Conservation (phyloP, 371 early-diverging fungal species). For the Coemansia linderi region DNA sequence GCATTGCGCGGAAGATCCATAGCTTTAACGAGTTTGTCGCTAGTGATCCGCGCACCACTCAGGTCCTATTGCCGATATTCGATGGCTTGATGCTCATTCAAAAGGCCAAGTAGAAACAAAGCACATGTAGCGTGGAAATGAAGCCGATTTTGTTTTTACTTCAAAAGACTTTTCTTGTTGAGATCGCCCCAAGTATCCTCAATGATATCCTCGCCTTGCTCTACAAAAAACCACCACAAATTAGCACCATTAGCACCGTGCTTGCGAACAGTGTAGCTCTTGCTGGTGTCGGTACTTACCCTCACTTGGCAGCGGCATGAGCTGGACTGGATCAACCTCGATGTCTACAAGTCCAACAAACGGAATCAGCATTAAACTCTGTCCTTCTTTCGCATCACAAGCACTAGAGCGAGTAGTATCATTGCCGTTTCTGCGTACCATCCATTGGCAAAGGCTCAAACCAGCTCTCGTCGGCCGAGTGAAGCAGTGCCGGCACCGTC, state of each 20-base stretch:
- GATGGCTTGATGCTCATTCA: conserved; percentile 68
- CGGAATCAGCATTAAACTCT: background rate
- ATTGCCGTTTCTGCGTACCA: conserved; percentile 10
- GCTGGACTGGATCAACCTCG: conserved; percentile 34
- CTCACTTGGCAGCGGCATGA: conserved; percentile 43
- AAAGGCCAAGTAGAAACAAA: conserved; percentile 2
- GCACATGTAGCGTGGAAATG: background rate
- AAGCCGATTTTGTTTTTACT: background rate
- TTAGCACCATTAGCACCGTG: background rate
- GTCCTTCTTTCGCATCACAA: background rate
- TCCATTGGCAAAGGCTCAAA: conserved; percentile 41
- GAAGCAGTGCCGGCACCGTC: conserved; percentile 31
- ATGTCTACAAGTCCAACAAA: conserved; percentile 22
- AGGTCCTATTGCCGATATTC: conserved; percentile 64
- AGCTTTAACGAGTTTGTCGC: conserved; percentile 64
- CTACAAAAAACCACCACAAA: background rate
- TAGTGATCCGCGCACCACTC: conserved; percentile 62
- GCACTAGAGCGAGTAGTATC: background rate
- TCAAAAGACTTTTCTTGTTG: conserved; percentile 18
- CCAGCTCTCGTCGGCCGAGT: conserved; percentile 33
- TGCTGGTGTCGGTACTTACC: conserved; percentile 8
- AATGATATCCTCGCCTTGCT: conserved; percentile 17
- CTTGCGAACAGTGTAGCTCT: background rate
- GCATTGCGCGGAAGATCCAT: conserved; percentile 50
- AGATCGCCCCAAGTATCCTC: conserved; percentile 24